Percentiles rank a stretch among this genome's conserved stretches.
These are phyloP conservation scores for Rostrohypoxylon terebratum DNA, from an alignment of 495 filamentous ascomycete genomes.

Conservation along the genomic window DNA sequence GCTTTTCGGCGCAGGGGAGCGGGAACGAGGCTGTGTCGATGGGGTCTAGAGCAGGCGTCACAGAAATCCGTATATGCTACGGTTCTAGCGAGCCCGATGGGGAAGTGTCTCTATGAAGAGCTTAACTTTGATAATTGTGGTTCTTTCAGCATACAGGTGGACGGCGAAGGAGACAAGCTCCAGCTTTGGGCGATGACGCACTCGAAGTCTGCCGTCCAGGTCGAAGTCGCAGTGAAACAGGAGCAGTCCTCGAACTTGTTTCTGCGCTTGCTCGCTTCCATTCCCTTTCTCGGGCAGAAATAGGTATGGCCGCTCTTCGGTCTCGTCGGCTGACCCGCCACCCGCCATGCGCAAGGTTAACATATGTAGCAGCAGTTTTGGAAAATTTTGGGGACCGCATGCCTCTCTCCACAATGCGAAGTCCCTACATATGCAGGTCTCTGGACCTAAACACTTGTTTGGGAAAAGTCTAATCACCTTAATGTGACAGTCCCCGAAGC, in stretches of 20 bases:
- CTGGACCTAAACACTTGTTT: constrained; percentile 1
- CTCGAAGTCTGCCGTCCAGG: background rate
- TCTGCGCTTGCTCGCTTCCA: background rate
- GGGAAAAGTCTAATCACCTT: constrained; percentile 12
- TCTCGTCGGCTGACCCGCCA: background rate
- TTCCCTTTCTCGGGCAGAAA: constrained; percentile 3
- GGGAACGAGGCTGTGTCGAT: constrained; percentile 48
- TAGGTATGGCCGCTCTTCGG: background rate
- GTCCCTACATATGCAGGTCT: constrained; percentile 14
- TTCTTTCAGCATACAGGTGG: constrained; percentile 47
- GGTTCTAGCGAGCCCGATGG: constrained; percentile 56
- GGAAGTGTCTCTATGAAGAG: constrained; percentile 48
- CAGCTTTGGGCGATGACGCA: constrained; percentile 54
- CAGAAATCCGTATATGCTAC: constrained; percentile 43
- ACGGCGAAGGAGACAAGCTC: constrained; percentile 49
- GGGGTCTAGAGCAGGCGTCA: constrained; percentile 49
- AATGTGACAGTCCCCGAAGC: background rate
- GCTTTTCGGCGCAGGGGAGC: constrained; percentile 51
- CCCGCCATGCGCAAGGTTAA: constrained; percentile 2
- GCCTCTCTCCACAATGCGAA: background rate
- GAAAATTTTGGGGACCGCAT: background rate
- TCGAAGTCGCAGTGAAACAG: background rate
- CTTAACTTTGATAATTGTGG: constrained; percentile 44
- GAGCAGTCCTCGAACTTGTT: background rate
- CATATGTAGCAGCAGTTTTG: background rate